phyloP scores from a whole-genome alignment of 2,329 filamentous ascomycete species.

The Colletotrichum plurivorum region DNA sequence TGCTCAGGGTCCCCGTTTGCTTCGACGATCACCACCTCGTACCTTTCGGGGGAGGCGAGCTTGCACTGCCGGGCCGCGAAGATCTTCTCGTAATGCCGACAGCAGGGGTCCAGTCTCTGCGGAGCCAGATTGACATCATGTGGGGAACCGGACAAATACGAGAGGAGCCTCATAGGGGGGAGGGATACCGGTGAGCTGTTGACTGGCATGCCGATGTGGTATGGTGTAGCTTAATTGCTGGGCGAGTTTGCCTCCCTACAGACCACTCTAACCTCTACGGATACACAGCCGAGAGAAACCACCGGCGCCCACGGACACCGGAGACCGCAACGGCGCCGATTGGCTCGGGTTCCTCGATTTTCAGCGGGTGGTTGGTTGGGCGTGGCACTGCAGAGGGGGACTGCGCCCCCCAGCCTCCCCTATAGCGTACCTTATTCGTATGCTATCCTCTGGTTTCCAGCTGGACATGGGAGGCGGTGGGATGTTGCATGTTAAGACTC shows the following conservation, averaged over 20 bases:
- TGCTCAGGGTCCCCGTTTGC: neutral
- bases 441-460: neutral
- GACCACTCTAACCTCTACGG: slow-evolving; percentile 3
- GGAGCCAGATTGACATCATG: slow-evolving; percentile 34
- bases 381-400: slow-evolving; percentile 10
- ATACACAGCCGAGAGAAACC: slow-evolving; percentile 1
- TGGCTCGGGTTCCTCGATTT: slow-evolving; percentile 10
- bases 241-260: neutral
- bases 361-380: slow-evolving; percentile 3
- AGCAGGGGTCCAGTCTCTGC: slow-evolving; percentile 2
- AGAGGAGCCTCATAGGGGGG: neutral
- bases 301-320: slow-evolving; percentile 13
- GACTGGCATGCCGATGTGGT: too few species aligned
- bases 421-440: neutral
- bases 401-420: slow-evolving; percentile 16
- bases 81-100: slow-evolving; percentile 38
- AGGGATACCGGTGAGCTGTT: too few species aligned
- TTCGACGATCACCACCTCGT: slow-evolving; percentile 24
- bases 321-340: slow-evolving; percentile 17
- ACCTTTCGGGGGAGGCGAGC: slow-evolving; percentile 2
- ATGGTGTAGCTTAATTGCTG: too few species aligned
- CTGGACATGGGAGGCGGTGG: neutral
- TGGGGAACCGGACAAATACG: slow-evolving; percentile 33
- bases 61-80: slow-evolving; percentile 21
- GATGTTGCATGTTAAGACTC: neutral